Evolutionary conservation across 78 protist species (phyloP).

Genomic region (Carpediemonas membranifera): DNA sequence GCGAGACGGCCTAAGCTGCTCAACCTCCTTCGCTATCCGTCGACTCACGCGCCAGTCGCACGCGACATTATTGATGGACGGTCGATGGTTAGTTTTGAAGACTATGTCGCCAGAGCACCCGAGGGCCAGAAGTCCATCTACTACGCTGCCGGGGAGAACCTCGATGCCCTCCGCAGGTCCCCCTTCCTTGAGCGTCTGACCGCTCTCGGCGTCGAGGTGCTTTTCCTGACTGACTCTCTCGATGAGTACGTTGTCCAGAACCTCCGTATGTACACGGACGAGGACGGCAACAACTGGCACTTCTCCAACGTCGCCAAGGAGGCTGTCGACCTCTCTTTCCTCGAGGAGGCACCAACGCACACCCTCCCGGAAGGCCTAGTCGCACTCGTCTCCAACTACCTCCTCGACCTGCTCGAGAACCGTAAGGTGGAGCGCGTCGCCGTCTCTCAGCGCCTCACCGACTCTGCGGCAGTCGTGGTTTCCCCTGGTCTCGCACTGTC

Average conservation of each 20-base stretch:
- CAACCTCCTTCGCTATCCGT: neutral
- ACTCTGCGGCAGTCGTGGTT: neutral
- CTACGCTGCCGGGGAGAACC: conserved; percentile 1
- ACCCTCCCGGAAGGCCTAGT: neutral
- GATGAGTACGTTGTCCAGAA: conserved; percentile 3
- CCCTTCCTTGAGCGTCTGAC: conserved; percentile 10
- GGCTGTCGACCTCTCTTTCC: neutral
- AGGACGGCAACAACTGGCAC: neutral
- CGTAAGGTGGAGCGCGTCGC: neutral
- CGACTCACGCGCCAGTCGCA: neutral
- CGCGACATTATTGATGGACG: neutral
- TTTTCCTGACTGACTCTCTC: conserved; percentile 3
- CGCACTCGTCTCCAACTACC: neutral
- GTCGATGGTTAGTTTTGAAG: neutral
- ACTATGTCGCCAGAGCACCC: neutral
- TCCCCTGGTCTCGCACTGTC: neutral
- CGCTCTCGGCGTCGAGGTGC: conserved; percentile 3
- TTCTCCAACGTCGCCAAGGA: neutral
- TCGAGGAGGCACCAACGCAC: too few relatives aligned
- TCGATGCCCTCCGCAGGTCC: neutral
- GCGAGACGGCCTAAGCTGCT: neutral
- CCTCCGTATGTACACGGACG: neutral
- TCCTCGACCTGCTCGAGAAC: neutral
- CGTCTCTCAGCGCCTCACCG: neutral
- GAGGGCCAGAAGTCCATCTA: neutral